Conservation (phyloP, 2,329 filamentous ascomycete species). For the Mycosphaerelloides madeirae region DNA sequence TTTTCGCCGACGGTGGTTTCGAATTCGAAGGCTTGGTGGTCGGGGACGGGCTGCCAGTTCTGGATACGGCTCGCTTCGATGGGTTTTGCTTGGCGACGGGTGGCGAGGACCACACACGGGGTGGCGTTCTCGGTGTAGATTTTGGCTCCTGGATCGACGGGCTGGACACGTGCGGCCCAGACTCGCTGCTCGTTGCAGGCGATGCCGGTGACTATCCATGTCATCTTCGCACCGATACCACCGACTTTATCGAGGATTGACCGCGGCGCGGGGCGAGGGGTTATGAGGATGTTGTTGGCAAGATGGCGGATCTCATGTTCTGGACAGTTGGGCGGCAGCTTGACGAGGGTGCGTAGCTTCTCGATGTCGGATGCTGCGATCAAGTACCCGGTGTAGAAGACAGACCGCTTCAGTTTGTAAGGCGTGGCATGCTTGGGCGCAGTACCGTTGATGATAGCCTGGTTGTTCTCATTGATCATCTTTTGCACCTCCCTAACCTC, state of each 20-base stretch:
- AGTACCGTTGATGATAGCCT: constrained; percentile 45
- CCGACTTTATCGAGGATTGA: constrained; percentile 77
- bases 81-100: constrained; percentile 69
- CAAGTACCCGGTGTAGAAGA: constrained; percentile 91
- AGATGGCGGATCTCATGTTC: constrained; percentile 73
- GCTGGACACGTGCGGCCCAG: constrained; percentile 78
- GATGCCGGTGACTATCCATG: constrained; percentile 75
- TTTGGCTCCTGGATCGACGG: constrained; percentile 61
- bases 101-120: constrained; percentile 77
- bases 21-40: constrained; percentile 68
- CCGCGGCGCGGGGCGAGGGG: constrained; percentile 66
- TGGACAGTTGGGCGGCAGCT: constrained; percentile 57
- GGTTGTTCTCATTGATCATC: constrained; percentile 85
- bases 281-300: constrained; percentile 88
- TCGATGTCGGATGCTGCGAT: constrained; percentile 68
- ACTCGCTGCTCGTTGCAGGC: constrained; percentile 72
- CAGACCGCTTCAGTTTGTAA: constrained; percentile 74
- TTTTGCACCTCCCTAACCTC: constrained; percentile 83
- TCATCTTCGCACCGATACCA: constrained; percentile 76
- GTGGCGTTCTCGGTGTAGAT: constrained; percentile 75
- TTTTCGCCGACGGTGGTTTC: constrained; percentile 85
- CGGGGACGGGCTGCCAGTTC: constrained; percentile 72
- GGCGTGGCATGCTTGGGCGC: constrained; percentile 44
- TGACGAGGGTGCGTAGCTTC: constrained; percentile 64
- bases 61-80: constrained; percentile 76